Conservation (phyloP, 202 grass and related monocot species). For the Dendrocalamus latiflorus region DNA sequence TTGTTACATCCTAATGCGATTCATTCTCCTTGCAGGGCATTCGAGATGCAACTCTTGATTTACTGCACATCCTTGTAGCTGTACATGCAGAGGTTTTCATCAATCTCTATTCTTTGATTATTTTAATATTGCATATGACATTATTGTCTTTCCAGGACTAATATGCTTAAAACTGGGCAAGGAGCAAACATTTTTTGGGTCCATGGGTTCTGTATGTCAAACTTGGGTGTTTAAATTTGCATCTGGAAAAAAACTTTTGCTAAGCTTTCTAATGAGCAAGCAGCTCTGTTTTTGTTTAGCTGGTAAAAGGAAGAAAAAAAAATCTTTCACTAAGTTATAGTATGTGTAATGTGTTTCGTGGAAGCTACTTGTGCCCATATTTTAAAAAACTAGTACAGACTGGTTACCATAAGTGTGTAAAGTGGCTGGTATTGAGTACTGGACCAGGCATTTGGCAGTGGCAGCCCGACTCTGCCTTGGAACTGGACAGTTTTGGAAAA, state of each 20-base stretch:
- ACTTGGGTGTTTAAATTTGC: background rate
- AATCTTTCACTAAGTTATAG: no score
- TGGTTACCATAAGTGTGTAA: no score
- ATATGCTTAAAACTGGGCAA: constrained; percentile 13
- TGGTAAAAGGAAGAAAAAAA: no score
- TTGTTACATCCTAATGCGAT: constrained; percentile 13
- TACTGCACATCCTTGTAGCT: constrained; percentile 95
- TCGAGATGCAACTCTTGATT: constrained; percentile 89
- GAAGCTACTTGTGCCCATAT: no score
- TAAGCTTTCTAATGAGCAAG: constrained; percentile 8
- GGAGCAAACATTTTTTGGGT: constrained; percentile 7
- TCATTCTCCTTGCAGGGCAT: constrained; percentile 74
- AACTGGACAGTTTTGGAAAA: background rate
- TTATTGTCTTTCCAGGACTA: constrained; percentile 2
- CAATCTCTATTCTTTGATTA: constrained; percentile 23
- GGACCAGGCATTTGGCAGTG: no score
- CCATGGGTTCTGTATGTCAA: background rate
- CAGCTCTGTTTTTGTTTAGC: no score
- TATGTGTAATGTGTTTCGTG: no score
- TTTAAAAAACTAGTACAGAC: no score
- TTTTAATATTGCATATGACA: constrained; percentile 14
- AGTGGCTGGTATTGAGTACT: no score
- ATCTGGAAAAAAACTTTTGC: background rate
- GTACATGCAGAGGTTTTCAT: constrained; percentile 83
- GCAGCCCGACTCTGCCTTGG: background rate